Evolutionary conservation across 139 green algal species (phyloP), one percentile per base, ranked within the genome.

Genomic region (Limnomonas spitsbergensis): DNA sequence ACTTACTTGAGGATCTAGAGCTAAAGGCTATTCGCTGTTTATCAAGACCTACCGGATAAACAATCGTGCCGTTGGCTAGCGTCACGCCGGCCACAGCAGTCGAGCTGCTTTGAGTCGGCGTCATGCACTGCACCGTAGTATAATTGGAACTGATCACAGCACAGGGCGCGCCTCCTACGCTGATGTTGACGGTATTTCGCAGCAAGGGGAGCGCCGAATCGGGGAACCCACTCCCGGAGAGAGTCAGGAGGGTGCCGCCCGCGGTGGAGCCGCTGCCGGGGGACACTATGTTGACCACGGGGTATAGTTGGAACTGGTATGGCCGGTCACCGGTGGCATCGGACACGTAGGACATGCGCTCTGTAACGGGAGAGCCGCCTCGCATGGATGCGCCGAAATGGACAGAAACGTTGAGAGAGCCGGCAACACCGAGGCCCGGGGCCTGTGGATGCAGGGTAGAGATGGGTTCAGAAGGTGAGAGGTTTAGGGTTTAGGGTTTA

Each of bases 271-370:
- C 82, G 2, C 31, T 32, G 32, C n/a, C 2, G 14, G 82, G 82
- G 1, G 37, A 67, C 32, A 87, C 61, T 29, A 32, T 76, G 6
- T 37, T 52, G 0, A 87, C 79, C 69, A 79, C 76, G 1, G 83
- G 36, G 38, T 84, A 76, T 38, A 87, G 71, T 70, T 84, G 79
- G 66, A 87, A 87, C 34, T 78, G 54, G 83, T 87, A 87, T 34
- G 79, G 71, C 26, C 20, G 38, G 39, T 77, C 77, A 47, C 69
- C 53, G 2, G 53, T 39, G 31, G 75, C 73, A 36, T 85, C 74
- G 36, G 74, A 20, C 38, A 80, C 56, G 66, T 80, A 75, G 75
- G 54, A 37, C 20, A 32, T 27, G 2, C 7, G 1, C 61, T 74
- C 7, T 1, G 56, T 4, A 3, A 53, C 29, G 20, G 61, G 39